Percentiles rank a stretch among this genome's conserved stretches.
phyloP scores from a whole-genome alignment of 2,329 filamentous ascomycete genomes.

The Colletotrichum salicis region DNA sequence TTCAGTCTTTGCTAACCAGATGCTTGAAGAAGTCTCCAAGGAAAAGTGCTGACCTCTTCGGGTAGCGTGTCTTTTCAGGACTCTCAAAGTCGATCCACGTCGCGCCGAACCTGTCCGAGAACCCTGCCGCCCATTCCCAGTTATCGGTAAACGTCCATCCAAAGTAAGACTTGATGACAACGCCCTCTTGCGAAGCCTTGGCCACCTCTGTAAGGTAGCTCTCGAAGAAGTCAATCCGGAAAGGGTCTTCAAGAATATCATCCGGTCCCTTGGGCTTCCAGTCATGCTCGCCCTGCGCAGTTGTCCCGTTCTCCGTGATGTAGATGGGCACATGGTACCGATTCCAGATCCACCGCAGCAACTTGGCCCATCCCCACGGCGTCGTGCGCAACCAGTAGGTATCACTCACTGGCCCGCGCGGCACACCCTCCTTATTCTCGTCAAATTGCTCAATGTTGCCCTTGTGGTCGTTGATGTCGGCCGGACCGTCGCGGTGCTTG shows the following conservation, averaged over 20 bases:
- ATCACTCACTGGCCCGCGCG: conserved; percentile 49
- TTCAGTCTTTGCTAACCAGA: conserved; percentile 37
- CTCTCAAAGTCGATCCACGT: conserved; percentile 54
- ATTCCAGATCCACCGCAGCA: conserved; percentile 53
- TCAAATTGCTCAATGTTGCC: conserved; percentile 51
- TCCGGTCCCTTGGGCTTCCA: conserved; percentile 43
- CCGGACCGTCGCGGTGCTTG: conserved; percentile 45
- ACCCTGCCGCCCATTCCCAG: conserved; percentile 57
- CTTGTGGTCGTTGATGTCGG: conserved; percentile 52
- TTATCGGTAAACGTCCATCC: conserved; percentile 55
- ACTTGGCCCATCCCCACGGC: conserved; percentile 50
- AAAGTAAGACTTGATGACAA: conserved; percentile 53
- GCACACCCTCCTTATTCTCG: conserved; percentile 46
- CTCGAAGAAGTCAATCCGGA: conserved; percentile 51
- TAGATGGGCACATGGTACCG: conserved; percentile 53
- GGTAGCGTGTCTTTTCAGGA: conserved; percentile 47
- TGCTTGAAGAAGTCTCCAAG: conserved; percentile 44
- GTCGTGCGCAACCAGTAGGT: conserved; percentile 52
- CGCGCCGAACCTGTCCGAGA: conserved; percentile 51
- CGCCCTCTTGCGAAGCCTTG: conserved; percentile 49
- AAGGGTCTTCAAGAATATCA: conserved; percentile 50
- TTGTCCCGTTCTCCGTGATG: conserved; percentile 56
- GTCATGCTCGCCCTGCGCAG: conserved; percentile 50
- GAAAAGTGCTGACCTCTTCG: conserved; percentile 46
- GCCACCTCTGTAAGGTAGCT: conserved; percentile 51